Evolutionary conservation across 1,284 basidiomycete species (phyloP), one percentile per base, ranked within the genome.

Genomic region (Cryptococcus hybrid): DNA sequence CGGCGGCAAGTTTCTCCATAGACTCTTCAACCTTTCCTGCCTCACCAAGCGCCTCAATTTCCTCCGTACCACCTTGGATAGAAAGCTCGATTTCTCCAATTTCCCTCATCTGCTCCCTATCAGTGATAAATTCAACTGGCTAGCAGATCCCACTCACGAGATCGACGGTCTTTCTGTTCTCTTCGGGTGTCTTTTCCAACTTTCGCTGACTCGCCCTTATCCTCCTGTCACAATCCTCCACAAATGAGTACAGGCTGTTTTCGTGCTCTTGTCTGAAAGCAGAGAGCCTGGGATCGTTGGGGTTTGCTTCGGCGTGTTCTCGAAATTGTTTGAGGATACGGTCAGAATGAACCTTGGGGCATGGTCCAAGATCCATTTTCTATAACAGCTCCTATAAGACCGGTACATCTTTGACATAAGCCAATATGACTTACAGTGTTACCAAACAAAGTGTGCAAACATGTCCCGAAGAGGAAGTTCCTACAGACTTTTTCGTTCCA

Each of bases 281-380:
- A 59, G 83, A 80, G 68, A 95, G 90, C 63, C 90, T 81, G 15
- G 90, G 88, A 73, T 94, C 87, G 65, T 76, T 84, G 0, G 90
- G 86, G 68, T 84, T 85, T 42, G 85, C 84, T 66, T 88, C 87
- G 57, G 86, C 84, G 34, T 90, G 88, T 36, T 88, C 86, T 63
- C 89, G 48, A 90, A 91, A 52, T 86, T 90, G 98, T 69, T 97
- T 92, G 42, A 90, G 93, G 64, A 98, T 84, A 54, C 92, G 87
- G 68, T 96, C 92, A 6, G 90, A 92, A 76, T 99, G 96, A 18
- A 92, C 92, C 76, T 95, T 95, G 3, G 96, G 92, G 76, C 96
- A 99, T 54, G 94, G 89, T 30, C 96, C 96, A 9, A 99, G 82
- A 78, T 99, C 96, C 91, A 99, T 99, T 95, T 98, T 98, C 94